Conservation (phyloP, 2,329 filamentous ascomycete genomes). For the Cercospora zeina region DNA sequence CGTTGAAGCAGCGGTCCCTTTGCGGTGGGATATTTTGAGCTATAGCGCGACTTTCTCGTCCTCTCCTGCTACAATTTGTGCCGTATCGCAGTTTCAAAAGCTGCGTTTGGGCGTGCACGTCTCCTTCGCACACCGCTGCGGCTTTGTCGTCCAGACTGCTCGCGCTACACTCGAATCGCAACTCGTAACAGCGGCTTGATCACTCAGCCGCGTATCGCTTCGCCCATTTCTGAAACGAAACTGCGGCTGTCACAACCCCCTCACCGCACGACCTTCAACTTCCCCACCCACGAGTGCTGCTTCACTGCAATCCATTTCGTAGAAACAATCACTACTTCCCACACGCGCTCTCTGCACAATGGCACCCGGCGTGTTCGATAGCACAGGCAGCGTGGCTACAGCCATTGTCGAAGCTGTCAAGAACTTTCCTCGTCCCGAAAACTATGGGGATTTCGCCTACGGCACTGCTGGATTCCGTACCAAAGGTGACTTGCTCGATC, state of each 20-base stretch:
- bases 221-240: background rate
- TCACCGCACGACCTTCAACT: background rate
- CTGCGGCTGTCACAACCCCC: background rate
- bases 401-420: constrained; percentile 38
- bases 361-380: constrained; percentile 23
- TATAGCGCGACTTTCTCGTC: background rate
- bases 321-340: background rate
- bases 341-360: constrained; percentile 13
- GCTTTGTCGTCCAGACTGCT: background rate
- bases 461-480: constrained; percentile 67
- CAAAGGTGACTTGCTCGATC: constrained; percentile 79
- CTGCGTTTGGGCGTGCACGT: background rate
- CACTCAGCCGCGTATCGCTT: constrained; percentile 2
- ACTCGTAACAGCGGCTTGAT: background rate
- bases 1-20: background rate
- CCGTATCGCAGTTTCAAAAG: background rate
- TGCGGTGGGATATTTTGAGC: constrained; percentile 7
- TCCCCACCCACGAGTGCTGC: background rate
- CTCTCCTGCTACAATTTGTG: background rate
- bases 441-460: constrained; percentile 53
- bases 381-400: constrained; percentile 24
- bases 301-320: background rate
- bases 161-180: background rate
- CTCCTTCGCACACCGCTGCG: background rate
- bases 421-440: constrained; percentile 39